Base-by-base conservation (phyloP, 176 grass and related monocot species). In the Miscanthus lutarioriparius region DNA sequence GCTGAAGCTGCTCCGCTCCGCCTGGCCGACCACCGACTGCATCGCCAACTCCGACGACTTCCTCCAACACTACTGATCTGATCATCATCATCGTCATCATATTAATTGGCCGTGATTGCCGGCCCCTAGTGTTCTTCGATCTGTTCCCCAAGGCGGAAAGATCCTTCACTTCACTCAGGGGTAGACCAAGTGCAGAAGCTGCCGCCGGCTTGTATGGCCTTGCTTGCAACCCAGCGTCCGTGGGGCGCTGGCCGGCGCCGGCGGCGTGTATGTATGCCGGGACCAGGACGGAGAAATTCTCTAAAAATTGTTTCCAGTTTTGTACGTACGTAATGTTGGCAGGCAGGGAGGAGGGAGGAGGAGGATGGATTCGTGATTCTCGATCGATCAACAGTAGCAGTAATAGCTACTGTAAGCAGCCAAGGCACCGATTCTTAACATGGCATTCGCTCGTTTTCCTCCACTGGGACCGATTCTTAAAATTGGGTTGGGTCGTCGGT, bases 1-100 rank as follows among this genome's bases (percentile, higher is more conserved):
- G 16, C 89, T 99, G 0, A 99, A 99, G 86, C 86, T 96, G 44
- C 81, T 99, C 49, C 90, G 93, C 12, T 86, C 81, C 6, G 97
- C 93, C 3, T 96, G 93, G 93, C 91, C 93, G 0, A 70, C 64
- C 64, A 22, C 82, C 25, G 91, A 89, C 73, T 85, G 77, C 78
- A 88, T 99, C 78, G 89, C 83, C 80, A 93, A 98, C 91, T 95
- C 93, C 58, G 96, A 89, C 83, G 87, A 88, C 76, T 99, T 89
- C 83, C 85, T 94, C 69, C 89, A 82, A 49, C 86, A 90, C 0
- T 95, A 88, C 88, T 92, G 85, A 74, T 41, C 4, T 35, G 3
- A 1, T 16, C 6, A 7, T 37, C 4, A 1, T 5, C 14, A 32
- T 8, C 8, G 0, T 9, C 54, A 10, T 49, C 4, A 16, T 14